phyloP scores from a whole-genome alignment of 2,329 filamentous ascomycete species.

The Falciphora oryzae region DNA sequence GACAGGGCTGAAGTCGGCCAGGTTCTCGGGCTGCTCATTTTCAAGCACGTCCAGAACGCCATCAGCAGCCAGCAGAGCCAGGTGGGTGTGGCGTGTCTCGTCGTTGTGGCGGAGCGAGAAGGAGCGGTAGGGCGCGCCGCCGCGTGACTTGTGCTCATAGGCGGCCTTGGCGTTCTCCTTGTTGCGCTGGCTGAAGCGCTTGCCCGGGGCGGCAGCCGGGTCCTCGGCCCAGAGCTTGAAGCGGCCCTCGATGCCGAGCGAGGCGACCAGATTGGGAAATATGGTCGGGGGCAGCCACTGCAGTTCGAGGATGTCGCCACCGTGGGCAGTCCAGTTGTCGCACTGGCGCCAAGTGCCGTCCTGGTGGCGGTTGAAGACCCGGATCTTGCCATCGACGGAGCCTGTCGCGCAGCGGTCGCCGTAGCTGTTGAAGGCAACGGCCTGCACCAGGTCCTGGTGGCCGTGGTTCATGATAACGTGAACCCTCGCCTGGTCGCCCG shows the following conservation, averaged over 20 bases:
- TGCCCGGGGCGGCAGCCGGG: conserved; percentile 69
- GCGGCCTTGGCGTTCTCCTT: conserved; percentile 40
- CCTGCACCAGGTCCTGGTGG: conserved; percentile 75
- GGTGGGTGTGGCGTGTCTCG: conserved; percentile 72
- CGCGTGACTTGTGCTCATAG: conserved; percentile 52
- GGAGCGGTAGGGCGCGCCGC: conserved; percentile 65
- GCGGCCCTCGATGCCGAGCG: conserved; percentile 77
- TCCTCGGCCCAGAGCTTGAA: conserved; percentile 94
- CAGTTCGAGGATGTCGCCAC: conserved; percentile 86
- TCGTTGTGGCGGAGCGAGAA: conserved; percentile 81
- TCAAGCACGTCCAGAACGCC: conserved; percentile 77
- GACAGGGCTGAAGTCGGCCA: conserved; percentile 68
- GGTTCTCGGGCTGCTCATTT: conserved; percentile 75
- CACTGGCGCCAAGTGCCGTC: conserved; percentile 72
- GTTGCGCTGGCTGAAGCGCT: conserved; percentile 68
- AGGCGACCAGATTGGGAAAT: conserved; percentile 79
- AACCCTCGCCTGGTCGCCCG: conserved; percentile 43
- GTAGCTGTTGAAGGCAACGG: conserved; percentile 86
- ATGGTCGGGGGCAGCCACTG: conserved; percentile 91
- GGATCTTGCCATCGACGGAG: conserved; percentile 86
- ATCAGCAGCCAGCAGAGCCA: conserved; percentile 77
- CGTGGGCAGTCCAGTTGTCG: conserved; percentile 87
- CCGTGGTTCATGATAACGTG: conserved; percentile 64
- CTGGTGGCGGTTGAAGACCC: conserved; percentile 81
- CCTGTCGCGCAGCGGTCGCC: conserved; percentile 88